Conservation (phyloP, 2,329 filamentous ascomycete species). For the Magnaporthiopsis incrustans region DNA sequence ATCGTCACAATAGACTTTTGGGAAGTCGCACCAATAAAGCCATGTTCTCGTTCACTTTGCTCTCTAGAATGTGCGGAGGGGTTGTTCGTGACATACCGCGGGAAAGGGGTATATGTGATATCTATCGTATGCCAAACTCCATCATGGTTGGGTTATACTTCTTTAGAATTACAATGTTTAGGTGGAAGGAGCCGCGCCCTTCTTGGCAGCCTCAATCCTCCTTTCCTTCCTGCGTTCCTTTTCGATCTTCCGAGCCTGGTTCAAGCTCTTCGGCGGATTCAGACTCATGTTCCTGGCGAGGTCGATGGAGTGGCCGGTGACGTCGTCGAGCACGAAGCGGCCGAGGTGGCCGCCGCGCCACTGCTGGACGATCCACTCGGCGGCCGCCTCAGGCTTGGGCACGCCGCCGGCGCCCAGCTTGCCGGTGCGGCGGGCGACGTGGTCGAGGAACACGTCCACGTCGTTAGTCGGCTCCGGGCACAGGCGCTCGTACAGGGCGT, state of each 20-base stretch:
- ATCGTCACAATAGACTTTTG: no score
- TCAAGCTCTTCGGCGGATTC: slow-evolving; percentile 50
- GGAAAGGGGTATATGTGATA: no score
- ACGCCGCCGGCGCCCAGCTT: slow-evolving; percentile 65
- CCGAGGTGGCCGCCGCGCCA: slow-evolving; percentile 76
- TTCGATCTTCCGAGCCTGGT: slow-evolving; percentile 59
- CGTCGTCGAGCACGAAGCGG: slow-evolving; percentile 68
- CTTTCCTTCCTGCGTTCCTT: slow-evolving; percentile 46
- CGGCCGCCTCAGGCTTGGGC: slow-evolving; percentile 63
- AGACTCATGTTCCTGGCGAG: slow-evolving; percentile 36
- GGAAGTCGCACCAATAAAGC: no score
- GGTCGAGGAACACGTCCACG: slow-evolving; percentile 61
- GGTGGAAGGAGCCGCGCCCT: no score
- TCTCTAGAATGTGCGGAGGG: no score
- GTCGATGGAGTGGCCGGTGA: slow-evolving; percentile 52
- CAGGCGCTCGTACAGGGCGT: slow-evolving; percentile 31
- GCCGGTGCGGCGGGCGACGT: slow-evolving; percentile 66
- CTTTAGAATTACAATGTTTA: background rate
- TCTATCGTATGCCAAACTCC: no score
- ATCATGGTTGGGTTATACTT: no score
- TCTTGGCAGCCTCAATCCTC: slow-evolving; percentile 20
- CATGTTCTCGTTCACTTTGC: no score
- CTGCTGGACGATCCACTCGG: slow-evolving; percentile 70
- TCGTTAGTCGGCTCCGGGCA: slow-evolving; percentile 69
- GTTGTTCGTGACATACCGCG: no score